These are phyloP conservation scores for Gossypium stocksii DNA, from an alignment of 345 rosid species.

Conservation along the genomic window DNA sequence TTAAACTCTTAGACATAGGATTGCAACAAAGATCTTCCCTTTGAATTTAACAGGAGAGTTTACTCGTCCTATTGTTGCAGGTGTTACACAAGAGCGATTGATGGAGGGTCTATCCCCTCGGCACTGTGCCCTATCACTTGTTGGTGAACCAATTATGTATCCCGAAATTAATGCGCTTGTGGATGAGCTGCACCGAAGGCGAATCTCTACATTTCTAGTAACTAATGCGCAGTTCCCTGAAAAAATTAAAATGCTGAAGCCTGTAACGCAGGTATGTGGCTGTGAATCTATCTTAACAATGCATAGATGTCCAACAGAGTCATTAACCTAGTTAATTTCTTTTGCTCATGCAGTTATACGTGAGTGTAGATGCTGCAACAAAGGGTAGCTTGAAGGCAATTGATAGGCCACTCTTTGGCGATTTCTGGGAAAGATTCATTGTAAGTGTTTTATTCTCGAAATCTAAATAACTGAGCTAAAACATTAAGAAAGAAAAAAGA, in stretches of 20 bases:
- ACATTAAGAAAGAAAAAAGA: background rate
- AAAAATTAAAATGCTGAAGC: slow-evolving; percentile 71
- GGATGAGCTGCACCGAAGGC: slow-evolving; percentile 79
- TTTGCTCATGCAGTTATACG: slow-evolving; percentile 26
- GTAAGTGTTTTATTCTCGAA: slow-evolving; percentile 40
- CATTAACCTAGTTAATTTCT: slow-evolving; percentile 9
- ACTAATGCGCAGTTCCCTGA: slow-evolving; percentile 98
- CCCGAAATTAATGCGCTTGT: slow-evolving; percentile 90
- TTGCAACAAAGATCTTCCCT: background rate
- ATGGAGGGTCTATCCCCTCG: slow-evolving; percentile 86
- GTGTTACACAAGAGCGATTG: slow-evolving; percentile 77
- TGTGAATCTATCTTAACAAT: slow-evolving; percentile 1
- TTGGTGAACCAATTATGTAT: slow-evolving; percentile 98
- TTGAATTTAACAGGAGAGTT: slow-evolving; percentile 11
- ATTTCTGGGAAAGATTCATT: slow-evolving; percentile 93
- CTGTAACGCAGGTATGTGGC: slow-evolving; percentile 76
- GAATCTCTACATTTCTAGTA: slow-evolving; percentile 89
- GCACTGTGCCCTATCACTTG: slow-evolving; percentile 96
- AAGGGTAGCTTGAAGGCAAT: slow-evolving; percentile 80
- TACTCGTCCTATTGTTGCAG: slow-evolving; percentile 34
- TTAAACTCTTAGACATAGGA: background rate
- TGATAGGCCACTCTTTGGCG: slow-evolving; percentile 93
- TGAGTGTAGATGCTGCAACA: background rate
- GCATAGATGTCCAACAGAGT: background rate
- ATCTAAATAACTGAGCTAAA: background rate